Evolutionary conservation across 345 rosid species (phyloP).

Genomic region (Chamaenerion angustifolium): DNA sequence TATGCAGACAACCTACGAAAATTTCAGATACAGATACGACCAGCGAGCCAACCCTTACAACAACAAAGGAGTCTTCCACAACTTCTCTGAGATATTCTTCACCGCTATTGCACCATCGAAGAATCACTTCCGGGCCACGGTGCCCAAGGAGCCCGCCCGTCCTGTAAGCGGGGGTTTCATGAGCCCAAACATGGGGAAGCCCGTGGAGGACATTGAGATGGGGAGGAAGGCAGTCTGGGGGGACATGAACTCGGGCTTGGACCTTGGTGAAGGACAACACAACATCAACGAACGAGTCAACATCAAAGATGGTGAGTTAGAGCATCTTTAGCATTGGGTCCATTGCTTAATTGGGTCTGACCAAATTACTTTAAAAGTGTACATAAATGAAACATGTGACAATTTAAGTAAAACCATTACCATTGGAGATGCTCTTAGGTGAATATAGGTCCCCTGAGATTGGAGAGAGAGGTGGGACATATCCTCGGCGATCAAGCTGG

Average conservation of each 20-base stretch:
- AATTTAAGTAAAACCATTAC: no score
- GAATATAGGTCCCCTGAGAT: slow-evolving; percentile 39
- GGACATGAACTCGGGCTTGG: slow-evolving; percentile 27
- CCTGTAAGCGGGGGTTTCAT: slow-evolving; percentile 51
- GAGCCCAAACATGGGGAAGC: slow-evolving; percentile 96
- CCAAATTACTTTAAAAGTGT: no score
- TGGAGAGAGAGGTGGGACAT: slow-evolving; percentile 34
- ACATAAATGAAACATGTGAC: no score
- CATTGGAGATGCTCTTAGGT: no score
- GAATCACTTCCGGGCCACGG: slow-evolving; percentile 65
- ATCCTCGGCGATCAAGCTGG: slow-evolving; percentile 74
- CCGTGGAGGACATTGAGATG: slow-evolving; percentile 84
- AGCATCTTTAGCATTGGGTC: slow-evolving; percentile 1
- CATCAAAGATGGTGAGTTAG: slow-evolving; percentile 72
- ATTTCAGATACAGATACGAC: slow-evolving; percentile 85
- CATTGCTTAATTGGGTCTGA: no score
- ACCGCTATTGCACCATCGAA: slow-evolving; percentile 54
- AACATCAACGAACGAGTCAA: slow-evolving; percentile 41
- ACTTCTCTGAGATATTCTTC: slow-evolving; percentile 67
- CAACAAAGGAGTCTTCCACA: slow-evolving; percentile 52
- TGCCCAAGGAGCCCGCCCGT: slow-evolving; percentile 62
- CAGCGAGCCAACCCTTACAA: slow-evolving; percentile 66
- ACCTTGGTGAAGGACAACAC: slow-evolving; percentile 50
- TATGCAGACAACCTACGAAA: slow-evolving; percentile 87
- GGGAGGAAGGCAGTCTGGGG: slow-evolving; percentile 95